Percentiles rank a stretch among this genome's conserved stretches.
Conservation (phyloP, 305 asterid species). For the Salvia sclarea region DNA sequence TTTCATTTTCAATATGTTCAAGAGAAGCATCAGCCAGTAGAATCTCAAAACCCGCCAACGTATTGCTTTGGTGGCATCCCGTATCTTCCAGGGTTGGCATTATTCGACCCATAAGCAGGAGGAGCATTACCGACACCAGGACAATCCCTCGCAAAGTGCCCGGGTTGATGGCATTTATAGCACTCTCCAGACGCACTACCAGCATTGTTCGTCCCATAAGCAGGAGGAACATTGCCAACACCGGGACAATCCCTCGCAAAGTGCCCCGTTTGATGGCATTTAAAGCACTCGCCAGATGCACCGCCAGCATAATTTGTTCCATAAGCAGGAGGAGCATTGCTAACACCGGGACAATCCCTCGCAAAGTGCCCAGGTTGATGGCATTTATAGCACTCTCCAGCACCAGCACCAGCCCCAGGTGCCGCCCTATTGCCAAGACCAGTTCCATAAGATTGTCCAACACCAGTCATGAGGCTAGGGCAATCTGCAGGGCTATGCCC, state of each 20-base stretch:
- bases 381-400: slow-evolving; percentile 75
- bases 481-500: slow-evolving; percentile 73
- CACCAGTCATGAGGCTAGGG: slow-evolving; percentile 57
- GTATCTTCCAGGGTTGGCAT: slow-evolving; percentile 50
- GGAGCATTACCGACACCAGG: slow-evolving; percentile 49
- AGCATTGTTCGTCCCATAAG: slow-evolving; percentile 60
- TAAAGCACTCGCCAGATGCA: slow-evolving; percentile 53
- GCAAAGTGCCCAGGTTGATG: slow-evolving; percentile 91
- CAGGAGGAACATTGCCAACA: slow-evolving; percentile 45
- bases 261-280: slow-evolving; percentile 84
- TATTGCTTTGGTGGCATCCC: slow-evolving; percentile 59
- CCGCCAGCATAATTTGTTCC: slow-evolving; percentile 42
- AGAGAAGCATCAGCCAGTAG: not conserved
- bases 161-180: slow-evolving; percentile 72
- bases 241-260: slow-evolving; percentile 87
- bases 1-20: not conserved
- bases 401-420: slow-evolving; percentile 42
- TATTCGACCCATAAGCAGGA: slow-evolving; percentile 54
- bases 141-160: slow-evolving; percentile 92
- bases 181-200: slow-evolving; percentile 56
- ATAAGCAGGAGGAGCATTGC: slow-evolving; percentile 54
- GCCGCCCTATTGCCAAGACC: slow-evolving; percentile 33
- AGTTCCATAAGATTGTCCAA: slow-evolving; percentile 63
- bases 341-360: slow-evolving; percentile 63
- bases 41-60: slow-evolving; percentile 67